Evolutionary conservation across 768 basidiomycete species (phyloP).

Genomic region (Chalciporus chontae): DNA sequence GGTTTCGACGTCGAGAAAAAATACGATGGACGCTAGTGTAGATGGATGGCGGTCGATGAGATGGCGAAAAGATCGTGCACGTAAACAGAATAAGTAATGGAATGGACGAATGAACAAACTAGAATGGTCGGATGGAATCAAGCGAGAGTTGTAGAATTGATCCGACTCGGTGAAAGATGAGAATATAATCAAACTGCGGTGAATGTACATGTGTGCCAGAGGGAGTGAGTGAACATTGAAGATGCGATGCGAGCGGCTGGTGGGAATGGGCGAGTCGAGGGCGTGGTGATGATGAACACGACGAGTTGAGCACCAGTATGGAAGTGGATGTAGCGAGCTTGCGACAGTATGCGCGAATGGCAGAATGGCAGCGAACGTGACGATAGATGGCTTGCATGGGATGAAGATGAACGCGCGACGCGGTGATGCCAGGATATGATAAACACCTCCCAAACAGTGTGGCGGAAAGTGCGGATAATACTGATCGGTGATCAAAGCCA

Average conservation of each 20-base stretch:
- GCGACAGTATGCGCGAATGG: background rate
- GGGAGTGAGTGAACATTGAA: background rate
- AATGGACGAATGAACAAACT: background rate
- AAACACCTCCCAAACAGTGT: background rate
- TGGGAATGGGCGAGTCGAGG: too few species aligned
- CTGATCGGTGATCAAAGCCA: conserved; percentile 11
- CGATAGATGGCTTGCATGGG: background rate
- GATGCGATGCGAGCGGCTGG: background rate
- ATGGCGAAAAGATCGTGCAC: conserved; percentile 13
- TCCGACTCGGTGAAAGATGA: conserved; percentile 6
- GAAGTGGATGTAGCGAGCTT: background rate
- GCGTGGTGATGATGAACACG: background rate
- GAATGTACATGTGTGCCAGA: background rate
- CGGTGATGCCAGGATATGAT: background rate
- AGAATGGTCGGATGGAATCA: background rate
- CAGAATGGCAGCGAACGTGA: background rate
- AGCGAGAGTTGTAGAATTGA: conserved; percentile 3
- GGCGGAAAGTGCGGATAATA: background rate
- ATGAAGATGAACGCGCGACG: background rate
- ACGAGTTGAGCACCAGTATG: background rate
- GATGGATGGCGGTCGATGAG: conserved; percentile 3
- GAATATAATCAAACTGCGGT: background rate
- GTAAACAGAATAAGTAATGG: background rate
- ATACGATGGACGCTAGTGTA: background rate
- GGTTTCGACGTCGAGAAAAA: background rate